A percentile compares a stretch with the other conserved stretches of the same genome.
These are phyloP conservation scores for Sporothrix variecibatus DNA, from an alignment of 2,329 filamentous ascomycete species.

Conservation along the genomic window DNA sequence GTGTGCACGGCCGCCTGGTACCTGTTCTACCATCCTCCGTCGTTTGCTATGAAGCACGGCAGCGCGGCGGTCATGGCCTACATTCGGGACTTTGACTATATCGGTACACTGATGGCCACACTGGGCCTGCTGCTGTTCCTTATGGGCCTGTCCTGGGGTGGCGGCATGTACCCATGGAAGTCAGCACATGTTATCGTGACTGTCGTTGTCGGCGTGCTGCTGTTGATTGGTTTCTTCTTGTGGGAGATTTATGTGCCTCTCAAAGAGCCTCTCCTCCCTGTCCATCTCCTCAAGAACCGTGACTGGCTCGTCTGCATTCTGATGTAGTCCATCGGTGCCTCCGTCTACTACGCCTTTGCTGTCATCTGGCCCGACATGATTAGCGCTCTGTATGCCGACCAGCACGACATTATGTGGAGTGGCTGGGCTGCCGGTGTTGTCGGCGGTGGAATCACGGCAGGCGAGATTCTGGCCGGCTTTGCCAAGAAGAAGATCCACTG, in stretches of 20 bases:
- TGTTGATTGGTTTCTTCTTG: neutral
- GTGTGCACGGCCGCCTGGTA: conserved; percentile 36
- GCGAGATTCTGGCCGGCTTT: conserved; percentile 36
- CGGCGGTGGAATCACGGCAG: conserved; percentile 35
- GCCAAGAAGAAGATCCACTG: conserved; percentile 35
- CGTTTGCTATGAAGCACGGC: conserved; percentile 38
- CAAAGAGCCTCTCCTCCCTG: conserved; percentile 42
- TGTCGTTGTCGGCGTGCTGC: conserved; percentile 25
- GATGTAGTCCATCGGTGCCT: conserved; percentile 40
- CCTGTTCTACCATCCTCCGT: conserved; percentile 41
- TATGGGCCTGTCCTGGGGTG: conserved; percentile 40
- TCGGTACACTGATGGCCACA: conserved; percentile 38
- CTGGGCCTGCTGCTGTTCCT: conserved; percentile 38
- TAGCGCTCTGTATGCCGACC: conserved; percentile 37
- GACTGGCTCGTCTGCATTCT: conserved; percentile 39
- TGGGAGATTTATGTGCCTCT: conserved; percentile 31
- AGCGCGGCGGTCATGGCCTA: conserved; percentile 34
- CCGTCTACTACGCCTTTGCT: conserved; percentile 43
- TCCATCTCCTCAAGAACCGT: conserved; percentile 41
- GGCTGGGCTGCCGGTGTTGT: conserved; percentile 36
- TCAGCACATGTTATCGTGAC: conserved; percentile 37
- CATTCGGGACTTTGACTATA: conserved; percentile 39
- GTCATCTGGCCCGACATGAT: conserved; percentile 43
- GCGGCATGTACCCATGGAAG: conserved; percentile 38
- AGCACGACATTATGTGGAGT: conserved; percentile 31